These are phyloP conservation scores for Umbelopsis sp. DNA, from an alignment of 371 early-diverging fungal species.

Conservation along the genomic window DNA sequence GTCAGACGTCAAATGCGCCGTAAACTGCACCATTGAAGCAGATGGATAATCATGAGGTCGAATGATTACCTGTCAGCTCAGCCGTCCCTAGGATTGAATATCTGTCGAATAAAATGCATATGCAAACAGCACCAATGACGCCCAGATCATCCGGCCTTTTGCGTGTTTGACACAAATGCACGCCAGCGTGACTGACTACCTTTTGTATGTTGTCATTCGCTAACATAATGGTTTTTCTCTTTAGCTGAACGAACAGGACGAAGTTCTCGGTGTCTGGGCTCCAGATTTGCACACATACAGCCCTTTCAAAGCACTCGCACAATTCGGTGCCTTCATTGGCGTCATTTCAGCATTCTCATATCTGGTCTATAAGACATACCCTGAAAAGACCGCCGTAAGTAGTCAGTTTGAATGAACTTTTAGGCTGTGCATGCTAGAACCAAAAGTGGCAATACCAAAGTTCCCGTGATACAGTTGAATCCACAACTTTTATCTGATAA, in stretches of 20 bases:
- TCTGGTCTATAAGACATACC: constrained; percentile 48
- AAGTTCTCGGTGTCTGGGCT: constrained; percentile 64
- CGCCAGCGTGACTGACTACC: no score
- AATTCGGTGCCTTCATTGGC: constrained; percentile 44
- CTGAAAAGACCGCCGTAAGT: constrained; percentile 52
- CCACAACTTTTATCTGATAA: no score
- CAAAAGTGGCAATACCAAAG: not conserved
- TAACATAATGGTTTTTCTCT: not conserved
- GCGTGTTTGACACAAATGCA: no score
- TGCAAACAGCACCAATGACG: not conserved
- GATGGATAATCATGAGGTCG: no score
- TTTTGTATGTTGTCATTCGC: no score
- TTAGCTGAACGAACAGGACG: constrained; percentile 69
- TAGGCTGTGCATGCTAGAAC: not conserved
- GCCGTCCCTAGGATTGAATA: no score
- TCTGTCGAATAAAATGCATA: not conserved
- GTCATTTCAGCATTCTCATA: constrained; percentile 47
- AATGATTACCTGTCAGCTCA: no score
- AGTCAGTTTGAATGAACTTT: not conserved
- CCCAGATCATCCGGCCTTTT: not conserved
- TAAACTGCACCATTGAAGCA: no score
- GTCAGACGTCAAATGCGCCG: no score
- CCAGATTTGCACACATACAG: constrained; percentile 65
- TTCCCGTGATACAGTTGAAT: not conserved
- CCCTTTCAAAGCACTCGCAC: constrained; percentile 56